Evolutionary conservation across 352 stramenopile genomes (phyloP), one percentile per base, ranked within the genome.

Genomic region (Phytophthora sp.): DNA sequence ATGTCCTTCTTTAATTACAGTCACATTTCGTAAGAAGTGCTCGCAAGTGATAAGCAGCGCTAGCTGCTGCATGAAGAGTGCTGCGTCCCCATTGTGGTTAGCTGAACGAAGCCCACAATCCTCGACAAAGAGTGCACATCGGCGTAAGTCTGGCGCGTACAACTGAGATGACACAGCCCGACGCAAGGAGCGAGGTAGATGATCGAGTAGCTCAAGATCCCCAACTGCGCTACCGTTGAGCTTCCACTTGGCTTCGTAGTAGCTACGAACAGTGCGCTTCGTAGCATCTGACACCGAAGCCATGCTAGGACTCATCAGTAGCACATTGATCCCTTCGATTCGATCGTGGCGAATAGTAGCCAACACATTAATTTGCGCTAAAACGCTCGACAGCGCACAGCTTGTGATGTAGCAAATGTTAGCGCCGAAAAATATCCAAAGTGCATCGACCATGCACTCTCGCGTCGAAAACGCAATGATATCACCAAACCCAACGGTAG

Each of bases 391-490:
- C 5, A 92, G 39, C 7, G 81, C 74, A 26, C 72, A 82, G 18
- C 74, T 76, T 11, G 78, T 89, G 37, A 84, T 87, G 59, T 92
- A 92, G 69, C 80, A 90, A 48, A 92, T 84, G 45, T 88, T 87
- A 30, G 83, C 80, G 12, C 80, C 66, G n/a, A 87, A 51, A 50
- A 87, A 90, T 32, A 92, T 92, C 83, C 83, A 92, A 11, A 89
- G 46, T 13, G 64, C 74, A 4, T 74, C 83, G 2, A 85, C 53
- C n/a, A 85, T 17, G 23, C 72, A 87, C 48, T 92, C 83, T 8
- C 69, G 60, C 6, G 75, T 82, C 0, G 81, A 80, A 46, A 88
- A 90, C 1, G 78, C 73, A 30, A 88, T 43, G 38, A 90, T 86
- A 42, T 91, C 82, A 3, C 83, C 83, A 60, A 86, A 92, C 0